A percentile compares a stretch with the other conserved stretches of the same genome.
Conservation (phyloP, 2,329 filamentous ascomycete species). For the Aspergillus carbonarius region DNA sequence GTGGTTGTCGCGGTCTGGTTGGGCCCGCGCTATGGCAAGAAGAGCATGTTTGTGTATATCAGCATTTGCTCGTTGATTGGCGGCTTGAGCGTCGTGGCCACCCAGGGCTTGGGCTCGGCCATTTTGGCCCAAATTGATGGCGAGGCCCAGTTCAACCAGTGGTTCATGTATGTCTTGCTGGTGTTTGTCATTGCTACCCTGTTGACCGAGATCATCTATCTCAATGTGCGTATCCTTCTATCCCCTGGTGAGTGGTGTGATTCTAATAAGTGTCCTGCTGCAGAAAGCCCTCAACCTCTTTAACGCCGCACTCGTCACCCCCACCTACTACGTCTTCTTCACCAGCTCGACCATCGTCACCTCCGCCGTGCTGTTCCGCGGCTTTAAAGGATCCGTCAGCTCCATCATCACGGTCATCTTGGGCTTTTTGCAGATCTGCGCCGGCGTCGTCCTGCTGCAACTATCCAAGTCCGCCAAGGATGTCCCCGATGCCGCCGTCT, state of each 20-base stretch:
- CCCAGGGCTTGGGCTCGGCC: slow-evolving; percentile 86
- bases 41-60: slow-evolving; percentile 96
- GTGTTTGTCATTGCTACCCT: slow-evolving; percentile 89
- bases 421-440: slow-evolving; percentile 91
- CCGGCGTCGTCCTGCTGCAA: slow-evolving; percentile 87
- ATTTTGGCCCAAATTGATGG: slow-evolving; percentile 84
- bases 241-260: neutral
- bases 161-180: slow-evolving; percentile 90
- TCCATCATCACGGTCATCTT: slow-evolving; percentile 87
- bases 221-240: slow-evolving; percentile 71
- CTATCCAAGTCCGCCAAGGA: slow-evolving; percentile 98
- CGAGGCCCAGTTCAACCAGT: slow-evolving; percentile 88
- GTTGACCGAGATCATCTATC: slow-evolving; percentile 87
- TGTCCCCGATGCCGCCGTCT: slow-evolving; percentile 88
- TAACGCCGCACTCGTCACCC: slow-evolving; percentile 94
- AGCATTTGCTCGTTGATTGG: slow-evolving; percentile 95
- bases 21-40: slow-evolving; percentile 87
- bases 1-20: slow-evolving; percentile 73
- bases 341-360: slow-evolving; percentile 94
- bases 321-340: slow-evolving; percentile 98
- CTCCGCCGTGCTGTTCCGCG: slow-evolving; percentile 85
- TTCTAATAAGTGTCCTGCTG: slow-evolving; percentile 12
- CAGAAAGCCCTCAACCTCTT: slow-evolving; percentile 98
- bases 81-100: slow-evolving; percentile 90
- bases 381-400: slow-evolving; percentile 81